phyloP scores from a whole-genome alignment of 2,329 filamentous ascomycete species.

The Dendryphion nanum region DNA sequence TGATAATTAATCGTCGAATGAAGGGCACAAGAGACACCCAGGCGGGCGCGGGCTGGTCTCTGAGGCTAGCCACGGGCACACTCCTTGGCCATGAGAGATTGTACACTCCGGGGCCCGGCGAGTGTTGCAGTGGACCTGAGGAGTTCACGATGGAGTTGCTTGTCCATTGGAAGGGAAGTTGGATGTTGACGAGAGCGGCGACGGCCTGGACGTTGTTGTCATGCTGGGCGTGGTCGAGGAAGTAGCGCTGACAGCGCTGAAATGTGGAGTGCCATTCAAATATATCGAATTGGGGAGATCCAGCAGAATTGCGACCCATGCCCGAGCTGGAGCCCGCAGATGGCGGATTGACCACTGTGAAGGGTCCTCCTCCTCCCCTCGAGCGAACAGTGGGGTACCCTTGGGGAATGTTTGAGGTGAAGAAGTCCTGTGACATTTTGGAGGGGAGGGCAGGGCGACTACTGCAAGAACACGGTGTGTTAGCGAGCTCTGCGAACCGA shows the following conservation, averaged over 20 bases:
- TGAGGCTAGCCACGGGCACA: conserved; percentile 38
- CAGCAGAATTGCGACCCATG: conserved; percentile 13
- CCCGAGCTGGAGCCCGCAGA: conserved; percentile 20
- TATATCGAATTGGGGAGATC: conserved; percentile 63
- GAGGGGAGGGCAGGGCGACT: conserved; percentile 9
- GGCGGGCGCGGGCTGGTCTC: conserved; percentile 36
- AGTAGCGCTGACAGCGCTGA: conserved; percentile 85
- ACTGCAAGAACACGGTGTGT: conserved; percentile 28
- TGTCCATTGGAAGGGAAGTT: conserved; percentile 77
- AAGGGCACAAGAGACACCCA: conserved; percentile 79
- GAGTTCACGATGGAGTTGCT: conserved; percentile 47
- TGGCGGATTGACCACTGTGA: conserved; percentile 23
- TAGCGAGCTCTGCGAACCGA: too few species aligned
- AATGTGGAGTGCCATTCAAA: conserved; percentile 92
- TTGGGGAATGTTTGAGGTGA: conserved; percentile 1
- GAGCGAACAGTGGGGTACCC: conserved; percentile 31
- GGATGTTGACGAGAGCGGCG: conserved; percentile 88
- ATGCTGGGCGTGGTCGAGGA: conserved; percentile 87
- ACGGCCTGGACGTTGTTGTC: conserved; percentile 79
- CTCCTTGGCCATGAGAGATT: conserved; percentile 43
- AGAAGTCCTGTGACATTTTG: conserved; percentile 1
- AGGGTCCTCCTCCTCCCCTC: conserved; percentile 26
- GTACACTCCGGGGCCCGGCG: conserved; percentile 33
- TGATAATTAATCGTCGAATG: conserved; percentile 84
- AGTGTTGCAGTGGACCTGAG: conserved; percentile 28